Conservation (phyloP, 2,329 filamentous ascomycete genomes). For the Scopulariopsis brevicaulis region DNA sequence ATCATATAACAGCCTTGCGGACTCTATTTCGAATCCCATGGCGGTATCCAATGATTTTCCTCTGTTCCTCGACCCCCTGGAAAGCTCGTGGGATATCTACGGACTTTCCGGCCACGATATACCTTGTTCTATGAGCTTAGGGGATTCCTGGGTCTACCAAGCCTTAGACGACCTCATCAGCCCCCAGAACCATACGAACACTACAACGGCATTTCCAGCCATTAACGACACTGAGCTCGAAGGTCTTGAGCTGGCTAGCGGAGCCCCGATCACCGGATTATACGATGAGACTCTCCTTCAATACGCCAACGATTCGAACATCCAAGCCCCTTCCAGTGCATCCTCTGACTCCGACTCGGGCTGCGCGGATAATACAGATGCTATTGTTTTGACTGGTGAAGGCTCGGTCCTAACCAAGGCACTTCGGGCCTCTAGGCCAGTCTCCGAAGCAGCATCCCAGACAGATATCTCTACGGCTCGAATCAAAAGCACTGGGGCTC, state of each 20-base stretch:
- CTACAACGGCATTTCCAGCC: background rate
- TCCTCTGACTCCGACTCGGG: background rate
- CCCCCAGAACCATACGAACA: background rate
- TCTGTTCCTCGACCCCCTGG: background rate
- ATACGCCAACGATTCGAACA: background rate
- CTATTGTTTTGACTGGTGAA: background rate
- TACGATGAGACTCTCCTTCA: background rate
- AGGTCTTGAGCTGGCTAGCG: background rate
- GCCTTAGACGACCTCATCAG: background rate
- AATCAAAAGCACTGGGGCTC: background rate
- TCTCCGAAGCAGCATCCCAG: too few species aligned
- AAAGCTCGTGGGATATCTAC: background rate
- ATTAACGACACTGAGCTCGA: background rate
- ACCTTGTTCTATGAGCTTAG: background rate
- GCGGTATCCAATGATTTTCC: background rate
- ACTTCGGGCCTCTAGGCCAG: background rate
- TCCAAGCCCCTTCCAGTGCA: background rate
- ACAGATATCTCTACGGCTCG: too few species aligned
- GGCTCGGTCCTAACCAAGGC: background rate
- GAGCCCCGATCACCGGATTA: background rate
- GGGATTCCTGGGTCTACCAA: too few species aligned
- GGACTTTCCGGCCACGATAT: background rate
- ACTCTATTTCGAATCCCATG: background rate
- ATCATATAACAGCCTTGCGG: background rate
- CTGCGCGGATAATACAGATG: background rate